Evolutionary conservation across 2,329 filamentous ascomycete species (phyloP).

Genomic region (Colletotrichum sp.): DNA sequence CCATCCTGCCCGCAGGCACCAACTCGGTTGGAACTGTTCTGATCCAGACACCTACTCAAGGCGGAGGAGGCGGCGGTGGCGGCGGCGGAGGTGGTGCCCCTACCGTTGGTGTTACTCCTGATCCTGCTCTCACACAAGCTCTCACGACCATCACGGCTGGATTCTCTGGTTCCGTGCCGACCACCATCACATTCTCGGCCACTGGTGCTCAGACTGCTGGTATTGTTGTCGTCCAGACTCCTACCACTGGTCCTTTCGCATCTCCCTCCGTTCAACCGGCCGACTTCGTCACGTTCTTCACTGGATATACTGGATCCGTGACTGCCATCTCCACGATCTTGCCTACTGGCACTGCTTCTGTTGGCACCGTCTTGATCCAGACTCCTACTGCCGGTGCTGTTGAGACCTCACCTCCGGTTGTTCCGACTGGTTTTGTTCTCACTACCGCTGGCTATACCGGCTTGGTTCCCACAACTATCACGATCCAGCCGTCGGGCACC

Average conservation of each 20-base stretch:
- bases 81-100: not conserved
- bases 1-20: not conserved
- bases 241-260: not conserved
- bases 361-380: slow-evolving; percentile 6
- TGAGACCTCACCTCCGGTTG: not conserved
- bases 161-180: not conserved
- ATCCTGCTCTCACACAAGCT: not conserved
- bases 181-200: not conserved
- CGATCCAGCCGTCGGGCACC: not conserved
- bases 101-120: not conserved
- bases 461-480: not conserved
- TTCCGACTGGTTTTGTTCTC: not conserved
- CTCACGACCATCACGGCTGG: not conserved
- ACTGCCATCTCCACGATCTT: slow-evolving; percentile 1
- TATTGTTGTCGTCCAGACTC: not conserved
- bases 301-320: not conserved
- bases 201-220: not conserved
- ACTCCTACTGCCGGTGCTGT: not conserved
- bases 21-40: not conserved
- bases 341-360: not conserved
- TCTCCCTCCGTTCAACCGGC: not conserved
- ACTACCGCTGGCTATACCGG: not conserved
- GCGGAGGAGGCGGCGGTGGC: not conserved
- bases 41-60: not conserved
- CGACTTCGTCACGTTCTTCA: not conserved